Base-by-base conservation (phyloP, 2,329 filamentous ascomycete genomes). In the Claviceps monticola region DNA sequence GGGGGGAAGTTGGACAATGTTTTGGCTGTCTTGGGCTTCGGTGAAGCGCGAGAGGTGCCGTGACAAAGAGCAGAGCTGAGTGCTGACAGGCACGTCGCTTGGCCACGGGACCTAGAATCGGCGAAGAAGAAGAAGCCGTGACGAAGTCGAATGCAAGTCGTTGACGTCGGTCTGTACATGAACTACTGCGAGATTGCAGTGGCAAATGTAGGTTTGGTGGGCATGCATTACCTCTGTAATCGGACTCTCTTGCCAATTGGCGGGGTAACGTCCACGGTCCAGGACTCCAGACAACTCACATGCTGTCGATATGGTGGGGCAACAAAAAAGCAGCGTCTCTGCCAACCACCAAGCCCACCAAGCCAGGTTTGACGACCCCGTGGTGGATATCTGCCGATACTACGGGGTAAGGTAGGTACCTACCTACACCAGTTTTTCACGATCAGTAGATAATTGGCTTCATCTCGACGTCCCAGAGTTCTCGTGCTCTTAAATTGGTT, bases 231-330 rank as follows among this genome's bases (percentile, higher is more conserved):
- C 16, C 19, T 43, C 41, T 43, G n/a, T 23, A 16, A 14, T 13
- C 23, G 19, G 13, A 21, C 19, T 16, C 9, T 19, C 21, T n/a
- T 17, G 38, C 21, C 26, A 55, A 68, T 68, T 68, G 66, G 66
- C 65, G 65, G 66, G 66, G 66, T 66, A 71, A 67, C 64, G 65
- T 9, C 17, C 16, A 39, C 23, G 21, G 65, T 16, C 17, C 16
- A 39, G 14, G 23, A 23, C 23, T 23, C 23, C 23, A 23, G 23
- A 19, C 42, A 14, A 44, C 37, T 23, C 37, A n/a, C 17, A 4
- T 21, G 21, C 41, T 44, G 11, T 11, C 17, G 3, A 21, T 5
- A n/a, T 6, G 23, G 23, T 26, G 23, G 23, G 19, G 26, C 7
- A 26, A 23, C 9, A 23, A 2, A 13, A 16, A 42, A 9, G 39